Percentiles rank a stretch among this genome's conserved stretches.
Conservation (phyloP, 192 early-diverging fungal species). For the Paraglomus occultum region DNA sequence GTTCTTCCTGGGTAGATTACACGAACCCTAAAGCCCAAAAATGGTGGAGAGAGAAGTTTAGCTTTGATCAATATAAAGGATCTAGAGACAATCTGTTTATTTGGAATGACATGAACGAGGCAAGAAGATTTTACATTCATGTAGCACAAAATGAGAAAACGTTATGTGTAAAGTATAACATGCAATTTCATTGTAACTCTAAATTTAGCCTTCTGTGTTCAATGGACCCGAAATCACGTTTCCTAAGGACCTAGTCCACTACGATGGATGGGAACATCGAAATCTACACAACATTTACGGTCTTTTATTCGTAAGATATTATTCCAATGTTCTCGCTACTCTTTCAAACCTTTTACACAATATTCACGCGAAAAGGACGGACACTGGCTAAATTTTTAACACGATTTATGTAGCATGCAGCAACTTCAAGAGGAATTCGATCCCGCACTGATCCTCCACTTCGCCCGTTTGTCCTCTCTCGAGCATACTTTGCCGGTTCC, state of each 20-base stretch:
- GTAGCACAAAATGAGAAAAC: slow-evolving; percentile 3
- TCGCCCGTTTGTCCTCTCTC: slow-evolving; percentile 92
- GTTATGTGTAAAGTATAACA: slow-evolving; percentile 21
- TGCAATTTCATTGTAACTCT: background rate
- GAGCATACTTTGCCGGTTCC: slow-evolving; percentile 95
- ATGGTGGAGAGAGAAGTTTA: slow-evolving; percentile 82
- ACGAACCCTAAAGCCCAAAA: slow-evolving; percentile 69
- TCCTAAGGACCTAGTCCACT: slow-evolving; percentile 89
- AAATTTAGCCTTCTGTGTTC: slow-evolving; percentile 78
- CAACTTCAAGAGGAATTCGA: slow-evolving; percentile 79
- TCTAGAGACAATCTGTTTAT: slow-evolving; percentile 79
- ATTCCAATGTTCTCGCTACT: background rate
- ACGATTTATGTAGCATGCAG: slow-evolving; percentile 59
- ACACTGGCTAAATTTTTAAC: background rate
- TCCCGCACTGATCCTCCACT: slow-evolving; percentile 52
- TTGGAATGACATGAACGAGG: slow-evolving; percentile 99
- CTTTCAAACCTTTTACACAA: background rate
- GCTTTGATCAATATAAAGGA: slow-evolving; percentile 74
- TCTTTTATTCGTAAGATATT: slow-evolving; percentile 63
- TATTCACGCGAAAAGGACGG: background rate
- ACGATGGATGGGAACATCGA: slow-evolving; percentile 88
- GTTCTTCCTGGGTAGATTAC: slow-evolving; percentile 93
- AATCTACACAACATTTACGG: slow-evolving; percentile 95
- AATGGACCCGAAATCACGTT: slow-evolving; percentile 97
- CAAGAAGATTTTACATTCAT: background rate